phyloP scores from a whole-genome alignment of 2,329 filamentous ascomycete species.

The Diaporthe sp. region DNA sequence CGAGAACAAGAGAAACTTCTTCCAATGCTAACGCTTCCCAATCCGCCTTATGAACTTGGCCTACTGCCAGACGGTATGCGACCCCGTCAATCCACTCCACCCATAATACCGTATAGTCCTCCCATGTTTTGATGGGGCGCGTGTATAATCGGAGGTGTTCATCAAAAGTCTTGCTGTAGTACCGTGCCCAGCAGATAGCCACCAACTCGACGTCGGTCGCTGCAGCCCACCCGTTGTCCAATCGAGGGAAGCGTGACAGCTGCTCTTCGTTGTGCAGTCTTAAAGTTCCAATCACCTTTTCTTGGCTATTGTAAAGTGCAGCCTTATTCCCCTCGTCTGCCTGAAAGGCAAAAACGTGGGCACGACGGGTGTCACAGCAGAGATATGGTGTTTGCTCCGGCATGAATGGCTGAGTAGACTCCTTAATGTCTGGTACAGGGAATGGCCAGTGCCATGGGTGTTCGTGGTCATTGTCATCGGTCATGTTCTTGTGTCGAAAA shows the following conservation, averaged over 20 bases:
- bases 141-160: too few relatives aligned
- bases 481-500: background rate
- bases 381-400: background rate
- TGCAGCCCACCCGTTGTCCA: background rate
- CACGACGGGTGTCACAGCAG: background rate
- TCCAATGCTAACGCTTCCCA: background rate
- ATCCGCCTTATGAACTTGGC: background rate
- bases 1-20: background rate
- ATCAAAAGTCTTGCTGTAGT: background rate
- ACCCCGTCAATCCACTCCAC: background rate
- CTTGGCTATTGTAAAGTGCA: background rate
- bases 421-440: background rate
- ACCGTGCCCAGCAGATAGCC: background rate
- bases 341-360: background rate
- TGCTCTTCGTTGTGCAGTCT: background rate
- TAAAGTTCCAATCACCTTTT: background rate
- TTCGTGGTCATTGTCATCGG: background rate
- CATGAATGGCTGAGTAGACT: background rate
- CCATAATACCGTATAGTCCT: background rate
- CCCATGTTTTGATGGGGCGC: background rate
- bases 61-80: background rate
- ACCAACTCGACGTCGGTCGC: background rate
- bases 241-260: background rate
- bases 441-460: background rate
- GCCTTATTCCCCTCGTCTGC: background rate